Evolutionary conservation across 1,139 yeast species (phyloP).

Genomic region (Debaryomycetaceae sp.): DNA sequence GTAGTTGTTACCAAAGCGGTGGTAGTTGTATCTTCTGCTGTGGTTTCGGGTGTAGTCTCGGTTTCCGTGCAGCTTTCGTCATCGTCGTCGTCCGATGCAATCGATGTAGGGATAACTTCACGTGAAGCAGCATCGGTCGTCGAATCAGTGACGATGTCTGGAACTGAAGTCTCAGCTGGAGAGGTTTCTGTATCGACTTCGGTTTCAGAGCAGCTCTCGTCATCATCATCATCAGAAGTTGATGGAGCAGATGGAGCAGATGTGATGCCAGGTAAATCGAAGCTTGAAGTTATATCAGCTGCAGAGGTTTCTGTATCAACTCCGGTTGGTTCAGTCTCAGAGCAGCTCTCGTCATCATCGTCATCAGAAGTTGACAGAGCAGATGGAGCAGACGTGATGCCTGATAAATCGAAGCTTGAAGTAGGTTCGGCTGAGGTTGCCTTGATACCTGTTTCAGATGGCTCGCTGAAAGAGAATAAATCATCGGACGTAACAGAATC

Average conservation of each 20-base stretch:
- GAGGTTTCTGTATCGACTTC: neutral
- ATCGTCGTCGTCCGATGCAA: neutral
- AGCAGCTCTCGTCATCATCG: constrained; percentile 1
- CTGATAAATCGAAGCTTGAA: neutral
- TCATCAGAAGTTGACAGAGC: neutral
- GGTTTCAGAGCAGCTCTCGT: neutral
- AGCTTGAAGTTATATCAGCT: neutral
- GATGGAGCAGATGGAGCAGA: neutral
- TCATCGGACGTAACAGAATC: neutral
- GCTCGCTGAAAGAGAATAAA: neutral
- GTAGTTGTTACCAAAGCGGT: constrained; percentile 2
- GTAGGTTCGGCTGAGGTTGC: constrained; percentile 1
- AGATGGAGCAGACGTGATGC: neutral
- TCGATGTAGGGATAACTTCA: neutral
- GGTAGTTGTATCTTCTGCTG: constrained; percentile 1
- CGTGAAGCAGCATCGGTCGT: neutral
- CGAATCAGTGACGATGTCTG: neutral
- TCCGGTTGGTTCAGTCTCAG: neutral
- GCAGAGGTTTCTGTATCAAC: neutral
- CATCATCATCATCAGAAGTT: neutral
- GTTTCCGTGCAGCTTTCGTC: constrained; percentile 7
- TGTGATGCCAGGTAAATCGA: neutral
- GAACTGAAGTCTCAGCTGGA: neutral
- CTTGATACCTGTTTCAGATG: neutral
- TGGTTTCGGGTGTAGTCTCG: constrained; percentile 3